Evolutionary conservation across 768 basidiomycete genomes (phyloP).

Genomic region (Suillus subalutaceus): DNA sequence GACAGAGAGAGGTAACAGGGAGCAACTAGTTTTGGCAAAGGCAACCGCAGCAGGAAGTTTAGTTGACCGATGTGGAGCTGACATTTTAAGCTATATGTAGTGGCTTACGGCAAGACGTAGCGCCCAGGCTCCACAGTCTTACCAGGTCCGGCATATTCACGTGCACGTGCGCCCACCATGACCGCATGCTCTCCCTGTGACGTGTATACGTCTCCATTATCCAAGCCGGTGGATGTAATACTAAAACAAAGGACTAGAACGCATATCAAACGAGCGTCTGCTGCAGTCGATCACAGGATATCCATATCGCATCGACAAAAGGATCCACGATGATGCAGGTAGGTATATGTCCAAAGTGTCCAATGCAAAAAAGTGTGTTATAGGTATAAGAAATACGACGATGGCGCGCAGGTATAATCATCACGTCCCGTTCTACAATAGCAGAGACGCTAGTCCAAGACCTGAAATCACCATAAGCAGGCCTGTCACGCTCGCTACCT

Average conservation of each 20-base stretch:
- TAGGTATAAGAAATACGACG: constrained; percentile 12
- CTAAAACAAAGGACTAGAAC: constrained; percentile 17
- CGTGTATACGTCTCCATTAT: constrained; percentile 12
- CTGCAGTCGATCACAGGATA: constrained; percentile 15
- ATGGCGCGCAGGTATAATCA: not conserved
- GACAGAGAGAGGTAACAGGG: not conserved
- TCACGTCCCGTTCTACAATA: constrained; percentile 21
- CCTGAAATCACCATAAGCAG: constrained; percentile 18
- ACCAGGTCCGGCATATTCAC: too few species aligned
- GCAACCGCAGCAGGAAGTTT: not conserved
- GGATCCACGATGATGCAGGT: constrained; percentile 21
- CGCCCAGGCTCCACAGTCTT: not conserved
- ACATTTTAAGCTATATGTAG: not conserved
- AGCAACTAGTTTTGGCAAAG: not conserved
- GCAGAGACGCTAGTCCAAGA: constrained; percentile 26
- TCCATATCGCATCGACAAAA: constrained; percentile 8
- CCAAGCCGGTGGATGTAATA: constrained; percentile 19
- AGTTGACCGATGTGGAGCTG: not conserved
- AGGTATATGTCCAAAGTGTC: constrained; percentile 27
- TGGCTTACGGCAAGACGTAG: not conserved
- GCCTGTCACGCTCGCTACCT: constrained; percentile 15
- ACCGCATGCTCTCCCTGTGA: not conserved
- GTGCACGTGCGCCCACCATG: not conserved
- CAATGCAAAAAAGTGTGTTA: constrained; percentile 18
- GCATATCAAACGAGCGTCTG: constrained; percentile 22